phyloP scores from a whole-genome alignment of 306 rosid species.

The Corylus americana region DNA sequence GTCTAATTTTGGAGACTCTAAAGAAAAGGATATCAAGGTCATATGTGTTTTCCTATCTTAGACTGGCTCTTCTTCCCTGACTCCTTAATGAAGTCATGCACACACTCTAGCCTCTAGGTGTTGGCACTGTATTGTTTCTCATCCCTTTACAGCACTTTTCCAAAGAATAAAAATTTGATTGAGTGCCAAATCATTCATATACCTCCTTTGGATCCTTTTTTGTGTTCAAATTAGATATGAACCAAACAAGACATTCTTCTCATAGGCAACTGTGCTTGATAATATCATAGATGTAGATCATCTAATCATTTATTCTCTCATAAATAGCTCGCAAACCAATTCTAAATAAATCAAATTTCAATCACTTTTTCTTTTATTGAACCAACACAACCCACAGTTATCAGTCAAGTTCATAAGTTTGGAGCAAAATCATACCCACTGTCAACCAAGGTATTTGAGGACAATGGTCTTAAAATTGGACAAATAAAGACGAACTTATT shows the following conservation, averaged over 20 bases:
- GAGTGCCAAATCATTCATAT: conserved; percentile 2
- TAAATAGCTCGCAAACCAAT: not conserved
- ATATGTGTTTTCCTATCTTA: not conserved
- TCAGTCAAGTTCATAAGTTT: conserved; percentile 8
- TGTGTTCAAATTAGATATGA: not conserved
- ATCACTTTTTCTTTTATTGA: not conserved
- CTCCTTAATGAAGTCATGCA: not conserved
- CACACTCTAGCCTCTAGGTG: not conserved
- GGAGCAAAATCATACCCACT: conserved; percentile 10
- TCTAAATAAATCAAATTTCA: not conserved
- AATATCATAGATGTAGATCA: not conserved
- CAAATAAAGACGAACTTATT: not conserved
- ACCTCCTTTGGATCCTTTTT: not conserved
- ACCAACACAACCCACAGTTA: not conserved
- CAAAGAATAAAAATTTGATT: not conserved
- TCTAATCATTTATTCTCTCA: not conserved
- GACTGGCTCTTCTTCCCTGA: not conserved
- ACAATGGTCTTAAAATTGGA: not conserved
- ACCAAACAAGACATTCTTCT: conserved; percentile 5
- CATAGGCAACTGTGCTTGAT: not conserved
- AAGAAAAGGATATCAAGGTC: not conserved
- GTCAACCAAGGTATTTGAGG: conserved; percentile 3
- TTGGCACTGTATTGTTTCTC: not conserved
- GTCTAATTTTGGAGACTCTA: not conserved
- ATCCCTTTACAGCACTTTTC: conserved; percentile 1